Conservation (phyloP, 441 rosid genomes). For the Erysimum cheiri region DNA sequence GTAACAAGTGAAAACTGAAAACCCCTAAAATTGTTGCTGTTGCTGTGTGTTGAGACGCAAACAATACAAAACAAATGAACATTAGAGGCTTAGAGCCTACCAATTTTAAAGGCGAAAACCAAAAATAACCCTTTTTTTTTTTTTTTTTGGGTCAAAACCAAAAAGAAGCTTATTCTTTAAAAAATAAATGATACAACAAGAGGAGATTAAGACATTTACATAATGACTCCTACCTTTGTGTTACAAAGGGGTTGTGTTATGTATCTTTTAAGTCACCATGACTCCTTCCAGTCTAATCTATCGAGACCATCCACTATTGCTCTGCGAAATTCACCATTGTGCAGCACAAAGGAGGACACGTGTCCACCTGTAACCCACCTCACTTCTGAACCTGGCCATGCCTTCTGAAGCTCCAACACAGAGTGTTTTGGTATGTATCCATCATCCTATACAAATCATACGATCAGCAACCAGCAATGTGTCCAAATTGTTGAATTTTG, state of each 20-base stretch:
- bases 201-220: conserved; percentile 42
- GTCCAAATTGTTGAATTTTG: not conserved
- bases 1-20: not conserved
- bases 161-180: conserved; percentile 1
- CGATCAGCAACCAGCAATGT: not conserved
- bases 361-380: conserved; percentile 99
- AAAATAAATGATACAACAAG: conserved; percentile 28
- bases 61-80: conserved; percentile 20
- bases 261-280: conserved; percentile 31
- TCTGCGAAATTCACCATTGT: conserved; percentile 72
- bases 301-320: conserved; percentile 48
- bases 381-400: conserved; percentile 99
- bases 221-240: conserved; percentile 3
- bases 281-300: conserved; percentile 48
- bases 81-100: conserved; percentile 8
- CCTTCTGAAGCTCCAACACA: conserved; percentile 91
- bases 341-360: conserved; percentile 85
- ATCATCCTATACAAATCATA: conserved; percentile 64
- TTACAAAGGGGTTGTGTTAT: conserved; percentile 1
- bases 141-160: too few relatives aligned
- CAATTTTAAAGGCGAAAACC: not conserved
- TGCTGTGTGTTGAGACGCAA: conserved; percentile 22
- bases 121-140: too few relatives aligned
- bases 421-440: conserved; percentile 97
- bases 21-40: not conserved